Conservation (phyloP, 192 early-diverging fungal genomes). For the Entomortierella beljakovae region DNA sequence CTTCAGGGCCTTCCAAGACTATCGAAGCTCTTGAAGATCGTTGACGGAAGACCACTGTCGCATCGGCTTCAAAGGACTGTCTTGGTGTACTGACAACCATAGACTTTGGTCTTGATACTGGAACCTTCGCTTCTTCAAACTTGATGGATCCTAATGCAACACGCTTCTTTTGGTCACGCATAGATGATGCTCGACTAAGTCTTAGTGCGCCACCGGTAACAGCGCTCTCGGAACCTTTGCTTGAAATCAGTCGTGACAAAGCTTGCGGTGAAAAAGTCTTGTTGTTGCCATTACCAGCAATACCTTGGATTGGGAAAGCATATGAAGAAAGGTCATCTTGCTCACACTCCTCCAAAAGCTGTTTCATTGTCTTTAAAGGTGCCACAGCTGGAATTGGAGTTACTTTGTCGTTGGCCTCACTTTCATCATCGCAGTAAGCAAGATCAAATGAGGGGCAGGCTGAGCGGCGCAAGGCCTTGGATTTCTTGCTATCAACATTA, state of each 20-base stretch:
- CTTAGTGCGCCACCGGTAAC: not conserved
- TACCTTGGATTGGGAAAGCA: conserved; percentile 1
- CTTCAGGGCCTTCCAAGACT: not conserved
- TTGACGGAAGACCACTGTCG: conserved; percentile 27
- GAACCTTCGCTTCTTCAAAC: conserved; percentile 11
- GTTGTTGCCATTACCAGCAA: not conserved
- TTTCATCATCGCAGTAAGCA: not conserved
- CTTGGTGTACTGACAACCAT: not conserved
- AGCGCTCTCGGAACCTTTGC: not conserved
- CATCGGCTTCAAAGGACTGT: conserved; percentile 8
- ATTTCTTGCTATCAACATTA: not conserved
- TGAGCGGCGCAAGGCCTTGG: not conserved
- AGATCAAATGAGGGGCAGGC: not conserved
- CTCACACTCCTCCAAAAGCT: conserved; percentile 30
- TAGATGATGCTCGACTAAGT: conserved; percentile 41
- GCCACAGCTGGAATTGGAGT: not conserved
- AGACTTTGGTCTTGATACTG: not conserved
- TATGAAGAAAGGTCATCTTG: conserved; percentile 15
- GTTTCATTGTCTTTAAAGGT: conserved; percentile 29
- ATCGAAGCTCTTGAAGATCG: conserved; percentile 1
- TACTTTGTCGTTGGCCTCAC: not conserved
- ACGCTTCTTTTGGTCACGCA: conserved; percentile 35
- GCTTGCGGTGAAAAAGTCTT: conserved; percentile 38
- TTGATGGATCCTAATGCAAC: conserved; percentile 22
- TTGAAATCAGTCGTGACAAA: conserved; percentile 7